Conservation (phyloP, 2,329 filamentous ascomycete species). For the Penicillium sp. region DNA sequence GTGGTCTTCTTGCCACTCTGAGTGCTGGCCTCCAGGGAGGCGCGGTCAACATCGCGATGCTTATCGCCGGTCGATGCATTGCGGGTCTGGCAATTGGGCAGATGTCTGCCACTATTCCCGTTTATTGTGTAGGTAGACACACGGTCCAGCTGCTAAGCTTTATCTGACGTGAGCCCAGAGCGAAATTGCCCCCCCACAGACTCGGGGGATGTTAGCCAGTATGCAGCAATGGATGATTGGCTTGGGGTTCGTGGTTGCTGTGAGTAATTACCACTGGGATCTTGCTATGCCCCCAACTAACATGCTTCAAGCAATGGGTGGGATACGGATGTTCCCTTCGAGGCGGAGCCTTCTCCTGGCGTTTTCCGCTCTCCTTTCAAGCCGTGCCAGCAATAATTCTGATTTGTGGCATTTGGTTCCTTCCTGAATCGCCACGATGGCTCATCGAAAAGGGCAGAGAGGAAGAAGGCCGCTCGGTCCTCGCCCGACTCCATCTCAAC, state of each 20-base stretch:
- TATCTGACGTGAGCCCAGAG: conserved; percentile 25
- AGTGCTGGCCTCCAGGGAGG: conserved; percentile 41
- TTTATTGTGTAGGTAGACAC: conserved; percentile 42
- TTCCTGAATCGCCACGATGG: conserved; percentile 40
- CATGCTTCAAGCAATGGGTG: conserved; percentile 45
- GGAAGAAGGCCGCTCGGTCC: conserved; percentile 35
- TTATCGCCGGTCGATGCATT: conserved; percentile 53
- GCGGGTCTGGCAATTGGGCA: conserved; percentile 53
- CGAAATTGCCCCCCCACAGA: conserved; percentile 42
- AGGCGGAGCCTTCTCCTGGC: conserved; percentile 34
- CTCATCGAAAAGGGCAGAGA: conserved; percentile 40
- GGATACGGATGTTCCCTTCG: conserved; percentile 49
- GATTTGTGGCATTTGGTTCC: conserved; percentile 33
- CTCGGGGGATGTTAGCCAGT: conserved; percentile 43
- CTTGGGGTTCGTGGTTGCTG: conserved; percentile 45
- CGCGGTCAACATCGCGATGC: conserved; percentile 42
- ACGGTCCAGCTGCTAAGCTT: neutral
- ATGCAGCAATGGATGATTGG: conserved; percentile 50
- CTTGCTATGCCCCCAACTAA: neutral
- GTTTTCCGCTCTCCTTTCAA: conserved; percentile 38
- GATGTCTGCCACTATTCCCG: conserved; percentile 49
- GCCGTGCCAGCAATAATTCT: conserved; percentile 45
- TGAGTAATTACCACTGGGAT: conserved; percentile 26
- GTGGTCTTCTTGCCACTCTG: conserved; percentile 34
- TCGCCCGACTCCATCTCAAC: conserved; percentile 36